Base-by-base conservation (phyloP, 805 yeast genomes). In the Priceomyces carsonii region DNA sequence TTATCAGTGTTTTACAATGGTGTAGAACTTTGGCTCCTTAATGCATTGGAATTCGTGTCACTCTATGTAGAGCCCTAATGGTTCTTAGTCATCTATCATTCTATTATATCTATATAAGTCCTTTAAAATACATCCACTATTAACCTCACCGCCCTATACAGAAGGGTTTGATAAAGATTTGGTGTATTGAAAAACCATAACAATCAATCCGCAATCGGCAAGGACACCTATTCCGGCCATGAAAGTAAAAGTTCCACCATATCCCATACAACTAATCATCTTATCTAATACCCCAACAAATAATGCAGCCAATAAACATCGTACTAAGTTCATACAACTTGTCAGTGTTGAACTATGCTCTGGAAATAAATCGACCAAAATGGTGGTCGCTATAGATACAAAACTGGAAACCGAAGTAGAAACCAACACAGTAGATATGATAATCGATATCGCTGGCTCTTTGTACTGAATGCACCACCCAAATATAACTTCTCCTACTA, bases 221-320 rank as follows among this genome's bases (percentile, higher is more conserved):
- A 47, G 5, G 5, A 53, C 18, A 13, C 52, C 44, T 1, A 82
- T 34, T 0, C 69, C 80, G 2, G 81, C 80, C 69, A 85, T 58
- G n/a, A 88, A 66, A 0, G 95, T 80, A 50, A 80, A 86, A 1
- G 85, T 75, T 12, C 95, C 93, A 1, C 96, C 96, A 8, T 75
- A 58, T 0, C 77, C 77, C 76, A 89, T 66, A 0, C 62, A 41
- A 0, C 38, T 36, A 9, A 69, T 64, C 91, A 89, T 84, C 32
- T 61, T 69, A 14, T 78, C 72, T 14, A 86, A 64, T 3, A 79
- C 80, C 0, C 85, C 93, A 14, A 83, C 71, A 27, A 84, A 79
- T 1, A 77, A 70, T 0, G 95, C 95, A 19, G 82, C 81, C 31
- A 78, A 48, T n/a, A 76, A 64, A 53, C 96, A 89, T 47, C 96